A percentile compares a stretch with the other conserved stretches of the same genome.
These are phyloP conservation scores for Cafeteria roenbergensis DNA, from an alignment of 108 stramenopile species.

Conservation along the genomic window DNA sequence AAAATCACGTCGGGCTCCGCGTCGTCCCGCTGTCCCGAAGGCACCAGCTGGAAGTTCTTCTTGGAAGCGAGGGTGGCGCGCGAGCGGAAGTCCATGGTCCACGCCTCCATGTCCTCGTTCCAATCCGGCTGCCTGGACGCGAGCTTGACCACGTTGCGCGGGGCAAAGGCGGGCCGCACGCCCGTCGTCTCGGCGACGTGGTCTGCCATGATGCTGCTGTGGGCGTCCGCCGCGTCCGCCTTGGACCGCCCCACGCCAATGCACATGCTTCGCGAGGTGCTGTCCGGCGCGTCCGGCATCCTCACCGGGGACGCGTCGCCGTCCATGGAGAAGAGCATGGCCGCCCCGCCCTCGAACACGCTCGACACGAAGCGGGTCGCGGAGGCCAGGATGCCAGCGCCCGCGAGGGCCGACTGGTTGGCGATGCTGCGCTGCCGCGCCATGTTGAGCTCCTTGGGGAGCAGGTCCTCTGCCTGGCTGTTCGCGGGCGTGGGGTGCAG, in stretches of 20 bases:
- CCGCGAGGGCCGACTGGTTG: neutral
- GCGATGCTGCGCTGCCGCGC: neutral
- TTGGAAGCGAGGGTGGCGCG: conserved; percentile 19
- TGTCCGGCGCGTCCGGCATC: too few relatives aligned
- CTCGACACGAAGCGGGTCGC: neutral
- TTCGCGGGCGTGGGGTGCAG: neutral
- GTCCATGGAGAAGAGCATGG: neutral
- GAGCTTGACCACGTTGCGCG: neutral
- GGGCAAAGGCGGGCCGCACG: neutral
- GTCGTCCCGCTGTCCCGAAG: too few relatives aligned
- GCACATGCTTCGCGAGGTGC: too few relatives aligned
- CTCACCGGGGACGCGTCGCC: neutral
- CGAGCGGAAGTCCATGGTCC: conserved; percentile 28
- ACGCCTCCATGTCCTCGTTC: conserved; percentile 6
- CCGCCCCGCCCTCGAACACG: neutral
- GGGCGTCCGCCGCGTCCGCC: too few relatives aligned
- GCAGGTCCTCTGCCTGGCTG: neutral
- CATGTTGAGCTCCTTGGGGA: neutral
- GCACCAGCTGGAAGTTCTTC: conserved; percentile 25
- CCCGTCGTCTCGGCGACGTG: too few relatives aligned
- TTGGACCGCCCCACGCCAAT: neutral
- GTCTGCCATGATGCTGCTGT: neutral
- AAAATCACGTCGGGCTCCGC: neutral
- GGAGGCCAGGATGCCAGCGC: neutral
- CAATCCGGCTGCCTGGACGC: conserved; percentile 13